Conservation (phyloP, 257 asterid genomes). For the Solanum pinnatisectum region DNA sequence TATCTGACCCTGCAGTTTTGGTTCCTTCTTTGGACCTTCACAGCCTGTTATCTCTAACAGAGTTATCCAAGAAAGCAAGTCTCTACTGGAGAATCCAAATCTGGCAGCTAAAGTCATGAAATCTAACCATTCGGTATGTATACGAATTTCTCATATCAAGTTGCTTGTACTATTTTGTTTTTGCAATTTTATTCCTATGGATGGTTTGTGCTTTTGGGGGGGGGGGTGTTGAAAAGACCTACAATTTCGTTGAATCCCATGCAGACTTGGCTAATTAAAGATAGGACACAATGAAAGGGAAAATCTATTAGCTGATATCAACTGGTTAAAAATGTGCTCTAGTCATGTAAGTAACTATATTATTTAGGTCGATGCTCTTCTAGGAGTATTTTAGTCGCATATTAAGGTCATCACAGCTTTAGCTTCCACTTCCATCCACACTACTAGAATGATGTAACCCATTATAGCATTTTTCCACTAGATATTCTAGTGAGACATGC, state of each 20-base stretch:
- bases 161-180: background rate
- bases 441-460: background rate
- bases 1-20: slow-evolving; percentile 46
- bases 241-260: background rate
- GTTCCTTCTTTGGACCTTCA: slow-evolving; percentile 96
- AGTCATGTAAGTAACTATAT: background rate
- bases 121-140: slow-evolving; percentile 33
- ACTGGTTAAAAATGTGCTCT: background rate
- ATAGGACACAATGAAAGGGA: background rate
- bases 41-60: slow-evolving; percentile 88
- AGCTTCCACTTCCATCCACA: background rate
- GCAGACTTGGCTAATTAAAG: background rate
- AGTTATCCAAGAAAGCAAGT: slow-evolving; percentile 95
- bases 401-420: background rate
- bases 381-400: background rate
- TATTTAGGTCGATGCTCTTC: background rate
- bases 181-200: background rate
- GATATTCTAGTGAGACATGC: background rate
- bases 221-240: background rate
- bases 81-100: slow-evolving; percentile 74
- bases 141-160: background rate
- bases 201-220: background rate
- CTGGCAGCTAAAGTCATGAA: slow-evolving; percentile 53
- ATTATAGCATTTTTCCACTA: background rate
- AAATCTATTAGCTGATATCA: background rate